A percentile compares a stretch with the other conserved stretches of the same genome.
These are phyloP conservation scores for Rhodotorula sp. DNA, from an alignment of 1,284 basidiomycete genomes.

Conservation along the genomic window DNA sequence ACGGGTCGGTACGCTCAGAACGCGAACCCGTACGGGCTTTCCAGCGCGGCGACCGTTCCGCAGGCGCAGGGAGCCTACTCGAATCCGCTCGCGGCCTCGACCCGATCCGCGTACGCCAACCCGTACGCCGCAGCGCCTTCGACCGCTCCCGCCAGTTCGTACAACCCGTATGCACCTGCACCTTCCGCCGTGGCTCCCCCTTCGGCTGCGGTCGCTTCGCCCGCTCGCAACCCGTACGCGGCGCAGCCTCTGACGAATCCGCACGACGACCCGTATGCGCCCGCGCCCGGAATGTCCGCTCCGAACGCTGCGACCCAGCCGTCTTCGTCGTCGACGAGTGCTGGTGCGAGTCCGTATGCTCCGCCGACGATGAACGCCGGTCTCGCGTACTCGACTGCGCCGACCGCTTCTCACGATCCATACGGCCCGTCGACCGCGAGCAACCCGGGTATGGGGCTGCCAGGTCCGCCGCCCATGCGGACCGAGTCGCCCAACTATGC, in stretches of 20 bases:
- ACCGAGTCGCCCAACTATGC: constrained; percentile 48
- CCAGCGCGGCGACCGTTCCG: not conserved
- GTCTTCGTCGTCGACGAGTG: not conserved
- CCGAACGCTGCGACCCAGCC: constrained; percentile 19
- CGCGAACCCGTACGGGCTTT: not conserved
- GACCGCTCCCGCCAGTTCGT: not conserved
- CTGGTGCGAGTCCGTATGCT: constrained; percentile 12
- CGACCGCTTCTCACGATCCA: constrained; percentile 34
- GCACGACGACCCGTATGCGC: constrained; percentile 39
- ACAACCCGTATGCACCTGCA: constrained; percentile 17
- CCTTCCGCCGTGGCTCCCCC: not conserved
- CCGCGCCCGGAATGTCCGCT: constrained; percentile 32
- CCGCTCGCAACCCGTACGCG: constrained; percentile 34
- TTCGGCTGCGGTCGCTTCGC: constrained; percentile 5
- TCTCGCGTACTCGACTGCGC: constrained; percentile 41
- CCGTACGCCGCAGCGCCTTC: constrained; percentile 8
- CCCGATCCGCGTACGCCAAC: constrained; percentile 25
- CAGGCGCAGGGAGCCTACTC: not conserved
- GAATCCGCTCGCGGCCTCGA: constrained; percentile 12
- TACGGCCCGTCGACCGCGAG: constrained; percentile 23
- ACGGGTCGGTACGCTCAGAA: not conserved
- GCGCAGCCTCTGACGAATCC: constrained; percentile 9
- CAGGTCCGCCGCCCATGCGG: constrained; percentile 45
- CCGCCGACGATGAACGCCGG: not conserved
- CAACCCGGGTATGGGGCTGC: constrained; percentile 30